Evolutionary conservation across 352 stramenopile genomes (phyloP), one percentile per base, ranked within the genome.

Genomic region (Globisporangium takayamanum): DNA sequence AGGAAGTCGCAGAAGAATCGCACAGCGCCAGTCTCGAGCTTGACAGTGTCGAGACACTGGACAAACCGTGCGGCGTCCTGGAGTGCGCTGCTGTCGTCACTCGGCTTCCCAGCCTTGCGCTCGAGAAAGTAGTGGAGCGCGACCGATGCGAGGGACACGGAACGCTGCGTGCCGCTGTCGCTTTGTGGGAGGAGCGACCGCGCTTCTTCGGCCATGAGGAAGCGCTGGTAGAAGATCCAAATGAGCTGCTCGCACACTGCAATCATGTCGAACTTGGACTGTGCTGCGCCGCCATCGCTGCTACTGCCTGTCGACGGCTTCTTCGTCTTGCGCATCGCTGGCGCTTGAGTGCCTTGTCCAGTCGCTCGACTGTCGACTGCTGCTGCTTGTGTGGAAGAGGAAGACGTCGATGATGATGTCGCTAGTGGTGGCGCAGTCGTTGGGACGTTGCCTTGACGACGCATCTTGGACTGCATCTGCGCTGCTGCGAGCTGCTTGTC

Each of bases 1-100:
- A 87, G 36, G 37, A 87, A 86, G 7, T 78, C 73, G n/a, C 76
- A 84, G 62, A 87, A 87, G 0, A 86, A 60, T 7, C 70, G 73
- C 12, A 84, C 58, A 10, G 74, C 72, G 25, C 68, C 78, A 3
- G 55, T 67, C 8, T 59, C 50, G n/a, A 26, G 20, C 0, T 67
- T 61, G 11, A 80, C 53, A 12, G 59, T 50, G 5, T 78, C 63
- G 4, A 83, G 41, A 41, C 62, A 84, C 37, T 42, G 59, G 2
- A 81, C 45, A 37, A 89, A 89, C 1, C 61, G 67, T 14, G 67
- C 55, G 2, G 80, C 44, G 33, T 74, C 74, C 0, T 10, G 18
- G 5, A 71, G 5, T 12, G 74, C 76, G 4, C 78, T 69, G 0
- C 30, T 14, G 16, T 86, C 77, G 25, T 39, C 59, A 15, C 15